Conservation (phyloP, 2,329 filamentous ascomycete species). For the Colletotrichum shisoi region DNA sequence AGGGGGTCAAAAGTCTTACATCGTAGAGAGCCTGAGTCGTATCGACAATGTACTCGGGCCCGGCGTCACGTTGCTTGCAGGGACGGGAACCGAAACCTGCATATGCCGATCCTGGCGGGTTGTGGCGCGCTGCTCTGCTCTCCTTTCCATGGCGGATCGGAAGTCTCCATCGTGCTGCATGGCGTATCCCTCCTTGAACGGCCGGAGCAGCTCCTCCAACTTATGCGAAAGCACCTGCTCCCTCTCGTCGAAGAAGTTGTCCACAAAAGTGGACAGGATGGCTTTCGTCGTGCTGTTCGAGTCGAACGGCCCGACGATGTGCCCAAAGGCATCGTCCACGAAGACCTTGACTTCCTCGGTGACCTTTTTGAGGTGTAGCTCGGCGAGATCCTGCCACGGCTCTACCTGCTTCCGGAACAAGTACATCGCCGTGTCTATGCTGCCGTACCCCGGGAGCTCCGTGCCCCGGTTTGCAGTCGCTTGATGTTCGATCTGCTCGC, state of each 20-base stretch:
- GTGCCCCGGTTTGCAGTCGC: slow-evolving; percentile 51
- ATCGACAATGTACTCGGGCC: slow-evolving; percentile 53
- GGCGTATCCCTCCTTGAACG: slow-evolving; percentile 49
- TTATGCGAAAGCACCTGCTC: slow-evolving; percentile 46
- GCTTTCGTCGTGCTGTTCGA: slow-evolving; percentile 40
- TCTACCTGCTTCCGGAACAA: slow-evolving; percentile 52
- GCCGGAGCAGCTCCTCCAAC: slow-evolving; percentile 51
- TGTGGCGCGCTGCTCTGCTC: slow-evolving; percentile 25
- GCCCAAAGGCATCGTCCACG: slow-evolving; percentile 48
- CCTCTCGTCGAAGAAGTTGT: slow-evolving; percentile 49
- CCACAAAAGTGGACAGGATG: slow-evolving; percentile 43
- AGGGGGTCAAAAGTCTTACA: slow-evolving; percentile 42
- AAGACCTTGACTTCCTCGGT: slow-evolving; percentile 47
- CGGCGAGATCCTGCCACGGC: slow-evolving; percentile 52
- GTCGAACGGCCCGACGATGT: slow-evolving; percentile 29
- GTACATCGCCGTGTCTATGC: slow-evolving; percentile 49
- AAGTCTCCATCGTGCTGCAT: slow-evolving; percentile 49
- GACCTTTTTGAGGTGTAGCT: slow-evolving; percentile 48
- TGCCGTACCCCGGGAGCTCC: slow-evolving; percentile 52
- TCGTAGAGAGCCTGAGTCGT: slow-evolving; percentile 57
- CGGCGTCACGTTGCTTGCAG: slow-evolving; percentile 44
- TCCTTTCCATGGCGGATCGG: slow-evolving; percentile 30
- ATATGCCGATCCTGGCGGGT: slow-evolving; percentile 8
- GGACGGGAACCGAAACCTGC: neutral
- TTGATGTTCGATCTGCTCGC: slow-evolving; percentile 45